These are phyloP conservation scores for Phylloporus rhodoxanthus DNA, from an alignment of 768 basidiomycete species.

Conservation along the genomic window DNA sequence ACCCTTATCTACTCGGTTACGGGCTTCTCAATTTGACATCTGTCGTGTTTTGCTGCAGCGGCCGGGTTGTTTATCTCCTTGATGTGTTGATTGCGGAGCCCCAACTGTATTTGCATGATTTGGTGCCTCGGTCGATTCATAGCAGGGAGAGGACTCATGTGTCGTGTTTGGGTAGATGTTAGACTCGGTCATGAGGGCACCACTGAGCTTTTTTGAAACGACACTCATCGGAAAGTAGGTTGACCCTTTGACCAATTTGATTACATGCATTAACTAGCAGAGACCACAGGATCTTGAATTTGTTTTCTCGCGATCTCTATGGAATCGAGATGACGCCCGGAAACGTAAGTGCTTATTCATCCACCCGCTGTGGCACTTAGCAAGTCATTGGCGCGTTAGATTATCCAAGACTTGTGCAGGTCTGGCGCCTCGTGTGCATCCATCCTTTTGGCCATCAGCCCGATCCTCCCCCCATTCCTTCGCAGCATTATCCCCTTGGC, in stretches of 20 bases:
- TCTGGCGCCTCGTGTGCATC: conserved; percentile 46
- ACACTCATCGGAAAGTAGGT: conserved; percentile 81
- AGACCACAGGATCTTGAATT: conserved; percentile 49
- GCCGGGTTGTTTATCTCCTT: too few species aligned
- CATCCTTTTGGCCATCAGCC: conserved; percentile 67
- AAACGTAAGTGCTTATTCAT: background rate
- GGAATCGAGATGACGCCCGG: background rate
- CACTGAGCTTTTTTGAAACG: conserved; percentile 82
- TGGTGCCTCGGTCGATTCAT: too few species aligned
- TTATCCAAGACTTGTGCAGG: too few species aligned
- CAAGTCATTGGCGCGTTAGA: too few species aligned
- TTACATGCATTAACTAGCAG: background rate
- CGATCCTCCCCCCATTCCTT: conserved; percentile 78
- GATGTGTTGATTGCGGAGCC: too few species aligned
- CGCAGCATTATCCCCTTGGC: conserved; percentile 62
- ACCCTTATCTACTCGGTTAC: too few species aligned
- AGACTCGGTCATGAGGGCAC: conserved; percentile 41
- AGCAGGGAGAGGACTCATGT: too few species aligned
- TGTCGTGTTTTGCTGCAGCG: too few species aligned
- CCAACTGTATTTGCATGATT: too few species aligned
- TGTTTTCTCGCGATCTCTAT: background rate
- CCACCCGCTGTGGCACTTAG: too few species aligned
- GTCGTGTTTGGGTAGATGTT: conserved; percentile 53
- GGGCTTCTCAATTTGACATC: too few species aligned
- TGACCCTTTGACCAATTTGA: background rate